Evolutionary conservation across 495 filamentous ascomycete species (phyloP).

Genomic region (Parathielavia hyrcaniae): DNA sequence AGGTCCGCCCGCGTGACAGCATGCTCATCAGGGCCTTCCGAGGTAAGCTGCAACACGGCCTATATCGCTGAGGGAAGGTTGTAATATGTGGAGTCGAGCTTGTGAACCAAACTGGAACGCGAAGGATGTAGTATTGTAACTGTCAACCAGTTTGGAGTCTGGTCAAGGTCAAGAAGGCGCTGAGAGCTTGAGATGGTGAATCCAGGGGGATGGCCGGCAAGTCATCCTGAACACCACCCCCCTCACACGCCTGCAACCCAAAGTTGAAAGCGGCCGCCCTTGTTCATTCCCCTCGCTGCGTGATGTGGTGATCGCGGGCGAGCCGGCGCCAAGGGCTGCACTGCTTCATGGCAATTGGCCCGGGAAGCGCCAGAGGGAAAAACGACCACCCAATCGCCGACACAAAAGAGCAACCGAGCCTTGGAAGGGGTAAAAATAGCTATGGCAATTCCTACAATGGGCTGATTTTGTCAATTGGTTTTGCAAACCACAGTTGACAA

Average conservation of each 20-base stretch:
- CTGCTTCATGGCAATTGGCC: background rate
- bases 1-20: background rate
- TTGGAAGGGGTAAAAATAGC: background rate
- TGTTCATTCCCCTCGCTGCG: background rate
- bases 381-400: background rate
- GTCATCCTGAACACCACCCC: background rate
- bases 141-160: background rate
- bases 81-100: too few relatives aligned
- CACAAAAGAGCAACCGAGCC: background rate
- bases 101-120: background rate
- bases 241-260: background rate
- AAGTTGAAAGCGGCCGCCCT: background rate
- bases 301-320: constrained; percentile 1
- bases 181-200: background rate
- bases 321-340: background rate
- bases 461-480: too few relatives aligned
- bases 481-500: too few relatives aligned
- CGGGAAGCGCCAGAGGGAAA: background rate
- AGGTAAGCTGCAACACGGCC: background rate
- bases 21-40: background rate
- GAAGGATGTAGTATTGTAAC: background rate
- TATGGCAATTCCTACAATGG: background rate
- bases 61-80: background rate
- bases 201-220: background rate
- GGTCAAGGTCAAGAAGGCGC: background rate